These are phyloP conservation scores for Avena atlantica DNA, from an alignment of 176 grass and related monocot genomes.

Conservation along the genomic window DNA sequence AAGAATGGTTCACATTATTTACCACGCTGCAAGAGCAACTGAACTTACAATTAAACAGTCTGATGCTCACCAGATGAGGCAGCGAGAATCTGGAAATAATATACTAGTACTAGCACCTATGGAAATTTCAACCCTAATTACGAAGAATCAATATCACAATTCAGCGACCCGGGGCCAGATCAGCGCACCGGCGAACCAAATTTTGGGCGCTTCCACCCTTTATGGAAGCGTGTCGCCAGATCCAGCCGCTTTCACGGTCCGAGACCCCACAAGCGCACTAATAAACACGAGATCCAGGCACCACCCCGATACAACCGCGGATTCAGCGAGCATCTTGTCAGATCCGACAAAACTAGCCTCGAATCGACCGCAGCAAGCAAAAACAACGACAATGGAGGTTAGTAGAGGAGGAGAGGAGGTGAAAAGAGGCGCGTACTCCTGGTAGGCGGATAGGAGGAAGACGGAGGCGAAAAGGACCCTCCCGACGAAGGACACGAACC, in stretches of 20 bases:
- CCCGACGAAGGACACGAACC: constrained; percentile 82
- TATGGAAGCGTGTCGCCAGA: constrained; percentile 16
- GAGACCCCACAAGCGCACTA: neutral
- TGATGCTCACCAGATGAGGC: neutral
- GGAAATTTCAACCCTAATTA: neutral
- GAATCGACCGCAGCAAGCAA: constrained; percentile 4
- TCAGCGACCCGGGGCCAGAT: neutral
- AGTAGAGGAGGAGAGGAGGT: neutral
- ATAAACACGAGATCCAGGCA: constrained; percentile 35
- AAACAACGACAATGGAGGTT: neutral
- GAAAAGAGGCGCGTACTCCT: constrained; percentile 64
- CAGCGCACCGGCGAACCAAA: neutral
- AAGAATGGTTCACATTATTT: neutral
- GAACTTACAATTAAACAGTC: neutral
- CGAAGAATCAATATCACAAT: constrained; percentile 29
- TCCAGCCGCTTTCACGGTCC: constrained; percentile 4
- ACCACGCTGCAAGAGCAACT: neutral
- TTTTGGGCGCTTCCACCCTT: neutral
- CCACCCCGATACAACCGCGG: neutral
- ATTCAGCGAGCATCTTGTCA: constrained; percentile 11
- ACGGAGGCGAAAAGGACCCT: constrained; percentile 83
- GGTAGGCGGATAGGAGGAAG: constrained; percentile 91
- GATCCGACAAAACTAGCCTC: constrained; percentile 45
- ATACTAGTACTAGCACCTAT: neutral
- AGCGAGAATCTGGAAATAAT: neutral